Base-by-base conservation (phyloP, 148 eudicot genomes). In the Dianthus caryophyllus region DNA sequence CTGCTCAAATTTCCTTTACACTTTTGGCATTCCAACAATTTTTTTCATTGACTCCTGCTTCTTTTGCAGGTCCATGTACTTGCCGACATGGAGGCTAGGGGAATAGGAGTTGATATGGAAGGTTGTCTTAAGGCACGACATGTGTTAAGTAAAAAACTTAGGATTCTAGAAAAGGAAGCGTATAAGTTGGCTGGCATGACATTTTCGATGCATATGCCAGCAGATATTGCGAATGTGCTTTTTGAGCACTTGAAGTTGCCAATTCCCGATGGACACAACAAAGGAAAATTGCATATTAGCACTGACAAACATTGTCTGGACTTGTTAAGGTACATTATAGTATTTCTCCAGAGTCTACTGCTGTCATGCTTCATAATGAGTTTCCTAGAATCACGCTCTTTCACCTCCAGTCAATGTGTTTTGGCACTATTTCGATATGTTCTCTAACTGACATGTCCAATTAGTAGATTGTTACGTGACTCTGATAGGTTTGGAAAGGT, bases 31-130 rank as follows among this genome's bases (percentile, higher is more conserved):
- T 33, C 38, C 10, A 46, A 26, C 31, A 22, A 62, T 26, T 43
- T 44, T n/a, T 73, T 39, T 52, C 18, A 62, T 20, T 43, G n/a
- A 22, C 41, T 55, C 14, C 18, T 65, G 17, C 31, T 70, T 63
- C 29, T 69, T 27, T 53, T 78, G 57, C 73, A 95, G 99, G 99
- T 86, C 46, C 82, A 90, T 61, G 79, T 95, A 71, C 89, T 95
- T 74, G 93, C 93, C 38, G 90, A 95, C 69, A 95, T 95, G 99
- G 99, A 95, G 83, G 76, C 75, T 14, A 79, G 87, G 72, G 99
- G 99, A 74, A 84, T 95, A 60, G 97, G 99, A 60, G 91, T 95
- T 75, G 97, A 95, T 80, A 95, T 95, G 91, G 97, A 90, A 78
- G 87, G 96, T 61, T 95, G 99, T 77, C 84, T 90, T 58, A 81